Conservation (phyloP, 2,329 filamentous ascomycete species). For the Hypoxylon sp. region DNA sequence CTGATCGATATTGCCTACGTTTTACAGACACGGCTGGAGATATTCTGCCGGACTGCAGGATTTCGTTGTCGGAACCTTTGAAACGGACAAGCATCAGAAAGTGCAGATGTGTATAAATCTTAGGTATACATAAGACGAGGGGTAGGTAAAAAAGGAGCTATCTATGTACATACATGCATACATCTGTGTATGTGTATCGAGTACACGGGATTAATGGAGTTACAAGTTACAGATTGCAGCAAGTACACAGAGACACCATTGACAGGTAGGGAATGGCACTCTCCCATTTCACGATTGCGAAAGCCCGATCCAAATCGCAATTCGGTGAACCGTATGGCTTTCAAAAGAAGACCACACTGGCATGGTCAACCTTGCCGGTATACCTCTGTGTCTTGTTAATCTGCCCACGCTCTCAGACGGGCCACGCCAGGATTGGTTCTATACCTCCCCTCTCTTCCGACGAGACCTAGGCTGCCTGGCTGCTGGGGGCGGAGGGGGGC, state of each 20-base stretch:
- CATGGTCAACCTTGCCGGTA: conserved; percentile 3
- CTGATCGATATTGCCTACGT: conserved; percentile 27
- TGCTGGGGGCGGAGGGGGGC: conserved; percentile 23
- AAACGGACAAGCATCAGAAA: conserved; percentile 20
- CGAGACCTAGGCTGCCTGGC: background rate
- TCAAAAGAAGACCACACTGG: conserved; percentile 5
- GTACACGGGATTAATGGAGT: conserved; percentile 1
- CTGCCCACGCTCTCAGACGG: background rate
- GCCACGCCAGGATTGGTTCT: conserved; percentile 8
- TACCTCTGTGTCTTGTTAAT: background rate
- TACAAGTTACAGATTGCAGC: background rate
- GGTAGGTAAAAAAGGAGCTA: too few species aligned
- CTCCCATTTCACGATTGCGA: too few species aligned
- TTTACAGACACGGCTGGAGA: conserved; percentile 25
- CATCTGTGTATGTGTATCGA: background rate
- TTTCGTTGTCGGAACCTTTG: conserved; percentile 20
- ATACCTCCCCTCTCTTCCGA: background rate
- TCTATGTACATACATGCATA: background rate
- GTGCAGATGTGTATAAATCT: too few species aligned
- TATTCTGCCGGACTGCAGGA: conserved; percentile 4
- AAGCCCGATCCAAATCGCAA: background rate
- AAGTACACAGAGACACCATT: conserved; percentile 4
- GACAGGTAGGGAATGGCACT: too few species aligned
- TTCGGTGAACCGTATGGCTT: conserved; percentile 31
- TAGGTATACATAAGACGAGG: too few species aligned